Percentiles rank a stretch among this genome's conserved stretches.
Conservation (phyloP, 2,329 filamentous ascomycete genomes). For the Epichloe elymi region DNA sequence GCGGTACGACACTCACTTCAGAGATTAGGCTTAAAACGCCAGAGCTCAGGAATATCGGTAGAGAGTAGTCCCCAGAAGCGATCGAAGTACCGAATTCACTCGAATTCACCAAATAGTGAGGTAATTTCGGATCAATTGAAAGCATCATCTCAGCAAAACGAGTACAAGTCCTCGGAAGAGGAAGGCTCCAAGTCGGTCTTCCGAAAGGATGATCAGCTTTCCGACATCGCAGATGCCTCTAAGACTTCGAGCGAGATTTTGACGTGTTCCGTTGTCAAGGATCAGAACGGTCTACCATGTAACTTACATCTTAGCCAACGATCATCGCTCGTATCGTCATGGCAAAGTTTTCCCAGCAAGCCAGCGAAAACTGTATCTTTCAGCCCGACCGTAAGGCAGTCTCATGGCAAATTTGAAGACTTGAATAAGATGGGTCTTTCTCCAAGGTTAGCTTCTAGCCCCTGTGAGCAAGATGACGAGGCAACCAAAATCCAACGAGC, state of each 20-base stretch:
- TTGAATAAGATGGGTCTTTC: background rate
- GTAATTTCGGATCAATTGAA: background rate
- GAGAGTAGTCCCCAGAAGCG: conserved; percentile 1
- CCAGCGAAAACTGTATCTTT: background rate
- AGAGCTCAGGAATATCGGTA: background rate
- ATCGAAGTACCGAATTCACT: background rate
- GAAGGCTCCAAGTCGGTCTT: background rate
- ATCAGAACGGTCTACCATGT: background rate
- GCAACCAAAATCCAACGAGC: conserved; percentile 2
- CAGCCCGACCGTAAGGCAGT: background rate
- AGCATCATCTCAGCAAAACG: background rate
- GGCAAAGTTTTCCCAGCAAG: conserved; percentile 29
- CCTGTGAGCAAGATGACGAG: conserved; percentile 2
- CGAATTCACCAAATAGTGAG: background rate
- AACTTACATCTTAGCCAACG: background rate
- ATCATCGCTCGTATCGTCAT: conserved; percentile 15
- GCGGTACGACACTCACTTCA: background rate
- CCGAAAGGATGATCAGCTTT: background rate
- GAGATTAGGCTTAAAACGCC: background rate
- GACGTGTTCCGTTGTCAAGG: background rate
- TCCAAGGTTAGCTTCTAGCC: background rate
- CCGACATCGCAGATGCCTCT: background rate
- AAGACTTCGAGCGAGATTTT: background rate
- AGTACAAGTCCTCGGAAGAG: background rate
- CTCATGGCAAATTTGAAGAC: background rate